Base-by-base conservation (phyloP, 495 filamentous ascomycete species). In the Diplogelasinospora grovesii region DNA sequence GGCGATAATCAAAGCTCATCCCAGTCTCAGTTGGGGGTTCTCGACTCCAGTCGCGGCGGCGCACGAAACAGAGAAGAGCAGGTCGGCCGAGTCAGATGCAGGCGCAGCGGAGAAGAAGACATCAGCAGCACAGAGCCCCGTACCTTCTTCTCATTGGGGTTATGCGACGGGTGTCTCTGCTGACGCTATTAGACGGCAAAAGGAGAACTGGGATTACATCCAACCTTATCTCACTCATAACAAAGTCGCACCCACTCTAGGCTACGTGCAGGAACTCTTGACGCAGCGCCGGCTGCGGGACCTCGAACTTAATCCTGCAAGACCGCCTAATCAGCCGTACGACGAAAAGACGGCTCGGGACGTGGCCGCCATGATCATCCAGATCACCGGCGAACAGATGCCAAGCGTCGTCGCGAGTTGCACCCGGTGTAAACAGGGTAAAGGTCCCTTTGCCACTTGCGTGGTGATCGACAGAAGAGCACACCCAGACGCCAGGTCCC, bases 311-410 rank as follows among this genome's bases (percentile, higher is more conserved):
- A 56, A 54, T 20, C 25, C 35, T 9, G 13, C n/a, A 8, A n/a
- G 13, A 14, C 6, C 15, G 1, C 10, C 30, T 3, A 33, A 24
- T 20, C 15, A 30, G 5, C 15, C 7, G 6, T 60, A 49, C 22
- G 7, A 14, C 4, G 57, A 60, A 23, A 29, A 29, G 5, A 29
- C 20, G 0, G 18, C 43, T 1, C 24, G 52, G 14, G 54, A 60
- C 27, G 46, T 61, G 2, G 43, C 54, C 2, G 48, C 57, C 13
- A 23, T 59, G 33, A 41, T 60, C 7, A 44, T 63, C 22, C 59
- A 63, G 11, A 39, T 52, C 30, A 48, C 48, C 2, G 59, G 59
- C 14, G 39, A 46, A 8, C 15, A 32, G 15, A 43, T 36, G 1
- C 19, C 31, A 0, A n/a, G 15, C 8, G 22, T 36, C 0, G n/a